These are phyloP conservation scores for Westerdykella ornata DNA, from an alignment of 2,329 filamentous ascomycete genomes.

Conservation along the genomic window DNA sequence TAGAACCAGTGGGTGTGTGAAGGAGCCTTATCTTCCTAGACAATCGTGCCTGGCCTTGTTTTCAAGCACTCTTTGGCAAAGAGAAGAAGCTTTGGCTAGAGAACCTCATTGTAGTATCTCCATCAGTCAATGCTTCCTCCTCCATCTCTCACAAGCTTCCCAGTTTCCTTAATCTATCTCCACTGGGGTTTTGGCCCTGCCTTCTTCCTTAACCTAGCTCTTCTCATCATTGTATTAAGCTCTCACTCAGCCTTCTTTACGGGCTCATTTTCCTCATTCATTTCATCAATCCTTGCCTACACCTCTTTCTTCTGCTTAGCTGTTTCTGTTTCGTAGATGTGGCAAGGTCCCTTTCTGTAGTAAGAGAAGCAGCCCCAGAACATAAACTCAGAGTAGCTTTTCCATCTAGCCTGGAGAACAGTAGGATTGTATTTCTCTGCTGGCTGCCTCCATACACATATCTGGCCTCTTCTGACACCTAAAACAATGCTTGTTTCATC, in stretches of 20 bases:
- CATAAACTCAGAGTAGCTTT: slow-evolving; percentile 10
- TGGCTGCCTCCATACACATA: slow-evolving; percentile 1
- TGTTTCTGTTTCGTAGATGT: slow-evolving; percentile 4
- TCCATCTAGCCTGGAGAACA: slow-evolving; percentile 2
- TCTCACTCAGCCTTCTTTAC: background rate
- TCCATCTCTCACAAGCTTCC: slow-evolving; percentile 1
- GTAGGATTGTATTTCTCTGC: background rate
- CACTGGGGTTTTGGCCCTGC: slow-evolving; percentile 2
- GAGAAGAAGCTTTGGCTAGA: slow-evolving; percentile 2
- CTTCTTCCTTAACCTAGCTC: background rate
- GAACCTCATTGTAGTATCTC: slow-evolving; percentile 1
- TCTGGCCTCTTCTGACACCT: background rate
- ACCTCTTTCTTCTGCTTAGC: background rate
- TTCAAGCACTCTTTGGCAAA: slow-evolving; percentile 2
- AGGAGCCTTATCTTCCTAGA: slow-evolving; percentile 3
- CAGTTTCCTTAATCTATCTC: slow-evolving; percentile 1
- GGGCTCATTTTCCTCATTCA: slow-evolving; percentile 3
- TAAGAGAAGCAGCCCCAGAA: slow-evolving; percentile 11
- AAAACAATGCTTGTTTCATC: slow-evolving; percentile 4
- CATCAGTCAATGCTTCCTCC: slow-evolving; percentile 4
- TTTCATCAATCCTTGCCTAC: background rate
- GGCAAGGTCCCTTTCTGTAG: slow-evolving; percentile 4
- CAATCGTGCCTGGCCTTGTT: slow-evolving; percentile 1
- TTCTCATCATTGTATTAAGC: slow-evolving; percentile 1
- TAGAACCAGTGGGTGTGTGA: background rate